phyloP scores from a whole-genome alignment of 768 basidiomycete species.

The Boletellus ananas region DNA sequence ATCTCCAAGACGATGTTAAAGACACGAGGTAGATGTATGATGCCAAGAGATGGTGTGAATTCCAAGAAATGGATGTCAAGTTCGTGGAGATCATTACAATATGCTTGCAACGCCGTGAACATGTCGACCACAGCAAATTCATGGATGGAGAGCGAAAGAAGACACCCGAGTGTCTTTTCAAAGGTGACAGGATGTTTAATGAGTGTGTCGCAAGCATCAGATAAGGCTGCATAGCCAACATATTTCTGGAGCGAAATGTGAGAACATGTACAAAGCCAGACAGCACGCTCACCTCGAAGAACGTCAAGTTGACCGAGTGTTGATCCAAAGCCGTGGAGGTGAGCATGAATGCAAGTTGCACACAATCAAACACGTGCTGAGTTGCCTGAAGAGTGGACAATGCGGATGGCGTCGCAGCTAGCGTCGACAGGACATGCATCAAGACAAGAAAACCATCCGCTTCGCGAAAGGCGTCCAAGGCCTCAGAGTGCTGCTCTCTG shows the following conservation, averaged over 20 bases:
- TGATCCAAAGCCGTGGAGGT: constrained; percentile 60
- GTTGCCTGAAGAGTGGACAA: constrained; percentile 32
- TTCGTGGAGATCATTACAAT: constrained; percentile 38
- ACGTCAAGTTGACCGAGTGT: constrained; percentile 52
- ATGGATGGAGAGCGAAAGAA: constrained; percentile 63
- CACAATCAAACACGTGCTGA: constrained; percentile 47
- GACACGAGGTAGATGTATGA: constrained; percentile 57
- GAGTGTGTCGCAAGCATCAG: constrained; percentile 54
- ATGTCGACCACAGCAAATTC: constrained; percentile 56
- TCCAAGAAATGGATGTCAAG: constrained; percentile 42
- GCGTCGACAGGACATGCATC: constrained; percentile 66
- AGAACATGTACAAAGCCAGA: constrained; percentile 28
- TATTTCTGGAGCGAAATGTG: constrained; percentile 14
- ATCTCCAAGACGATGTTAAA: constrained; percentile 58
- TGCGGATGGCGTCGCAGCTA: constrained; percentile 33
- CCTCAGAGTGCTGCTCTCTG: constrained; percentile 60
- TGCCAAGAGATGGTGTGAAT: constrained; percentile 37
- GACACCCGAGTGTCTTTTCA: constrained; percentile 59
- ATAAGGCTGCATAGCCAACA: constrained; percentile 65
- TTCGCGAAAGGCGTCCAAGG: constrained; percentile 76
- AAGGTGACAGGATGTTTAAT: constrained; percentile 43
- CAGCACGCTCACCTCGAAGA: constrained; percentile 58
- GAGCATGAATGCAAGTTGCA: constrained; percentile 60
- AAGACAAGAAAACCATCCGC: constrained; percentile 77
- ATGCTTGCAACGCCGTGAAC: constrained; percentile 45